phyloP scores from a whole-genome alignment of 495 filamentous ascomycete species.

The Tuber aestivum region DNA sequence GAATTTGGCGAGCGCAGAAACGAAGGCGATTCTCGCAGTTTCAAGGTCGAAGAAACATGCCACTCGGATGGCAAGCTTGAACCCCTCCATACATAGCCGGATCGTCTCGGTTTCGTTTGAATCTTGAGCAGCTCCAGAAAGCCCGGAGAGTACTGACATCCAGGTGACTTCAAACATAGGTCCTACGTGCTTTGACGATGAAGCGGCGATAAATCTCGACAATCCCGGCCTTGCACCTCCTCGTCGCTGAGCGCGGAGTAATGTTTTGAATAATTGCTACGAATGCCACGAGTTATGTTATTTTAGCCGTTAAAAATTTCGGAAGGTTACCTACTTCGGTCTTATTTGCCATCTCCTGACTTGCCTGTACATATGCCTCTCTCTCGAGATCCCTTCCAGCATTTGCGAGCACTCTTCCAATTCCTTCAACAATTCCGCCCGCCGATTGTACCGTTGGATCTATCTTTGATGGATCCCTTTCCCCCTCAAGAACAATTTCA shows the following conservation, averaged over 20 bases:
- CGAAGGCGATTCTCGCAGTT: slow-evolving; percentile 86
- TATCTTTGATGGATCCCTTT: slow-evolving; percentile 78
- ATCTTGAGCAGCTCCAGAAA: slow-evolving; percentile 86
- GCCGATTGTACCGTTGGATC: slow-evolving; percentile 56
- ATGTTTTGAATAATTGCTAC: slow-evolving; percentile 78
- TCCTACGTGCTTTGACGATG: slow-evolving; percentile 87
- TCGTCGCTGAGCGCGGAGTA: slow-evolving; percentile 78
- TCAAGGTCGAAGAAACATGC: slow-evolving; percentile 89
- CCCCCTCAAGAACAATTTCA: slow-evolving; percentile 91
- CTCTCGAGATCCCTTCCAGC: slow-evolving; percentile 86
- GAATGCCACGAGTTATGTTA: slow-evolving; percentile 29
- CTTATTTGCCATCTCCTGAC: slow-evolving; percentile 86
- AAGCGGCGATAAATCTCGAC: slow-evolving; percentile 79
- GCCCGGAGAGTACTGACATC: slow-evolving; percentile 95
- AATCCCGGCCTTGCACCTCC: slow-evolving; percentile 63
- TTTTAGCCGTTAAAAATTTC: not conserved
- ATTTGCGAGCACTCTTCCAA: slow-evolving; percentile 83
- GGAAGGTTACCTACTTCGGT: slow-evolving; percentile 50
- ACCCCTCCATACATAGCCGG: slow-evolving; percentile 84
- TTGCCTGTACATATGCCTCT: slow-evolving; percentile 88
- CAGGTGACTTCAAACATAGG: slow-evolving; percentile 99
- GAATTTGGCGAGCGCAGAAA: slow-evolving; percentile 84
- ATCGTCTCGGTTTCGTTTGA: slow-evolving; percentile 87
- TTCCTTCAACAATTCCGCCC: slow-evolving; percentile 69
- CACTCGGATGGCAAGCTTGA: slow-evolving; percentile 85